A percentile compares a stretch with the other conserved stretches of the same genome.
These are phyloP conservation scores for Penicillium sp. DNA, from an alignment of 2,329 filamentous ascomycete species.

Conservation along the genomic window DNA sequence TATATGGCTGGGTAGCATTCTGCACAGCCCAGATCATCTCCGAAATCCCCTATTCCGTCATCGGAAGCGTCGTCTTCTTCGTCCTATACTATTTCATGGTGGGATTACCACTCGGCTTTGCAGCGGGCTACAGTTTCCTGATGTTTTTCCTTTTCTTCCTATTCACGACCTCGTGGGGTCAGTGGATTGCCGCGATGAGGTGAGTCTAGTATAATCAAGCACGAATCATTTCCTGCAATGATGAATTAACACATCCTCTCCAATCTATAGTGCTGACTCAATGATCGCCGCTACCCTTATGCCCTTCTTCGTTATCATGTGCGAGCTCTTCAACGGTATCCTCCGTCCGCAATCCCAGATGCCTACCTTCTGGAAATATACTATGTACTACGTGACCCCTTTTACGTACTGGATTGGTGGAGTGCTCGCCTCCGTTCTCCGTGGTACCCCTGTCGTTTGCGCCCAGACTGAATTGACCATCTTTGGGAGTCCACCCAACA, in stretches of 20 bases:
- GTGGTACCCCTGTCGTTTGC: conserved; percentile 63
- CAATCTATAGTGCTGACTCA: conserved; percentile 42
- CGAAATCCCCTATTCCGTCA: conserved; percentile 65
- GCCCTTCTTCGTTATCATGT: conserved; percentile 78
- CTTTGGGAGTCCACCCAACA: conserved; percentile 65
- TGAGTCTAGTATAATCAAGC: conserved; percentile 44
- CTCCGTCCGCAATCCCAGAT: conserved; percentile 75
- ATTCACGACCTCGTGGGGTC: conserved; percentile 69
- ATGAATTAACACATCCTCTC: neutral
- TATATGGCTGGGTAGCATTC: conserved; percentile 71
- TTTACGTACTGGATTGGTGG: conserved; percentile 80
- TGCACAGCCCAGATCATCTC: conserved; percentile 65
- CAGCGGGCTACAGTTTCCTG: conserved; percentile 68
- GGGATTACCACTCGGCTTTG: conserved; percentile 62
- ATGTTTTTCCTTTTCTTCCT: conserved; percentile 72
- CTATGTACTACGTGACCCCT: conserved; percentile 80
- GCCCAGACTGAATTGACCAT: conserved; percentile 60
- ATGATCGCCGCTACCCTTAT: conserved; percentile 78
- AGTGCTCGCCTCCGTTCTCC: conserved; percentile 73
- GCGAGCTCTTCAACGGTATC: conserved; percentile 83
- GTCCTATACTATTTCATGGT: conserved; percentile 69
- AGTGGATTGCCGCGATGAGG: conserved; percentile 72
- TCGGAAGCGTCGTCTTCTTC: conserved; percentile 64
- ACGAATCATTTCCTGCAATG: neutral
- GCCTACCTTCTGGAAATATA: conserved; percentile 72